A percentile compares a stretch with the other conserved stretches of the same genome.
Conservation (phyloP, 2,329 filamentous ascomycete genomes). For the Colletotrichum paranaense region DNA sequence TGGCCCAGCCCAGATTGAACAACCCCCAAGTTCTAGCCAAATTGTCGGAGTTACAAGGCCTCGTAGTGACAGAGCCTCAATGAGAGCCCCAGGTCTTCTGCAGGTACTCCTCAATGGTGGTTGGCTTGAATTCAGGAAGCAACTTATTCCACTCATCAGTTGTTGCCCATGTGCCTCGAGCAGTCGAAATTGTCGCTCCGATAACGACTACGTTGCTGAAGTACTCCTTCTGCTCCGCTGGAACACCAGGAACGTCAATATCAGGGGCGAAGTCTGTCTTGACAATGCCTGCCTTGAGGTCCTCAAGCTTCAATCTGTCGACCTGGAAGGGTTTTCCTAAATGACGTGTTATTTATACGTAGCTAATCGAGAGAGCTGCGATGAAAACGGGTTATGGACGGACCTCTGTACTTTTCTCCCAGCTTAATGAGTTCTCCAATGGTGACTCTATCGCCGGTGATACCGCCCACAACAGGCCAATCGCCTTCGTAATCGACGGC, state of each 20-base stretch:
- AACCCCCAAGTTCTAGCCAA: neutral
- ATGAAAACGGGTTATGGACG: neutral
- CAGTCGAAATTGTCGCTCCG: conserved; percentile 41
- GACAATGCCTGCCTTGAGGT: conserved; percentile 43
- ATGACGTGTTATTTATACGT: neutral
- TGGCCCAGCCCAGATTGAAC: no score
- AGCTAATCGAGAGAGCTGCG: fast-evolving
- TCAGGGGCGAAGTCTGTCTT: conserved; percentile 41
- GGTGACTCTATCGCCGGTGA: conserved; percentile 46
- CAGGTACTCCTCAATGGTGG: conserved; percentile 44
- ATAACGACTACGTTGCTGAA: conserved; percentile 38
- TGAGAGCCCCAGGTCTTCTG: conserved; percentile 38
- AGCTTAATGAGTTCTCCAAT: conserved; percentile 44
- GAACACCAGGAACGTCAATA: conserved; percentile 42
- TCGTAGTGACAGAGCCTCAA: neutral
- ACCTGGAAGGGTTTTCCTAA: conserved; percentile 43
- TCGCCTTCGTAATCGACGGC: conserved; percentile 52
- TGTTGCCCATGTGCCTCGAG: conserved; percentile 40
- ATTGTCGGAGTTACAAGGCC: neutral
- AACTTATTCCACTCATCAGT: conserved; percentile 49
- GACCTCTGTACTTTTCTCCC: conserved; percentile 48
- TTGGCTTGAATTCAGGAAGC: conserved; percentile 48
- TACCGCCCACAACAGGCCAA: conserved; percentile 53
- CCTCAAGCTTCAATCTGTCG: conserved; percentile 44
- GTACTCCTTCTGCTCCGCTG: conserved; percentile 40